Percentiles rank a stretch among this genome's conserved stretches.
phyloP scores from a whole-genome alignment of 139 green algal species.

The Chlamydomonas incerta region DNA sequence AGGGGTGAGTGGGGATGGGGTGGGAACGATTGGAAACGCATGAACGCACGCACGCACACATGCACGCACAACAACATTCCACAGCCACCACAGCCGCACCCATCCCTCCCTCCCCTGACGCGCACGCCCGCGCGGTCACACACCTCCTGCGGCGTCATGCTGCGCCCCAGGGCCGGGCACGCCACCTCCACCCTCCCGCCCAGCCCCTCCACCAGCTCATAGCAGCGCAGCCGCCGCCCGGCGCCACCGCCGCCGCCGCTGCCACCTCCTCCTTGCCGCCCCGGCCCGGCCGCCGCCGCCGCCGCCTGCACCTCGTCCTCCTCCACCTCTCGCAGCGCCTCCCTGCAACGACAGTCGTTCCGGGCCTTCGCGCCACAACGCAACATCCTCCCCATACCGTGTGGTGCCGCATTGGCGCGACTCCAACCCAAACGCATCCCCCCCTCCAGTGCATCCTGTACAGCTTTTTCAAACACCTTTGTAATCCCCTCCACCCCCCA shows the following conservation, averaged over 20 bases:
- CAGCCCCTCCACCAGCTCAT: conserved; percentile 60
- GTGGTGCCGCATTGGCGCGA: too few relatives aligned
- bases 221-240: conserved; percentile 32
- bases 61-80: too few relatives aligned
- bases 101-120: too few relatives aligned
- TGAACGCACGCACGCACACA: too few relatives aligned
- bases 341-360: neutral
- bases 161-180: conserved; percentile 26
- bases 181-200: conserved; percentile 89
- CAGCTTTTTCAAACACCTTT: too few relatives aligned
- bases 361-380: too few relatives aligned
- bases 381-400: too few relatives aligned
- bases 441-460: too few relatives aligned
- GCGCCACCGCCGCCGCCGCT: neutral
- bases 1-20: too few relatives aligned
- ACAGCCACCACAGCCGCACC: too few relatives aligned
- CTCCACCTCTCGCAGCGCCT: neutral
- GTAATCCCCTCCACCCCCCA: neutral
- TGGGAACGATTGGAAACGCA: too few relatives aligned
- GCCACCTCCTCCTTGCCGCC: neutral
- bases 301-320: neutral
- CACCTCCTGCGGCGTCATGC: conserved; percentile 52
- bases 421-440: too few relatives aligned
- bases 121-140: neutral
- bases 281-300: neutral